Percentiles rank a stretch among this genome's conserved stretches.
Conservation (phyloP, 1,139 yeast genomes). For the Candida sp. region DNA sequence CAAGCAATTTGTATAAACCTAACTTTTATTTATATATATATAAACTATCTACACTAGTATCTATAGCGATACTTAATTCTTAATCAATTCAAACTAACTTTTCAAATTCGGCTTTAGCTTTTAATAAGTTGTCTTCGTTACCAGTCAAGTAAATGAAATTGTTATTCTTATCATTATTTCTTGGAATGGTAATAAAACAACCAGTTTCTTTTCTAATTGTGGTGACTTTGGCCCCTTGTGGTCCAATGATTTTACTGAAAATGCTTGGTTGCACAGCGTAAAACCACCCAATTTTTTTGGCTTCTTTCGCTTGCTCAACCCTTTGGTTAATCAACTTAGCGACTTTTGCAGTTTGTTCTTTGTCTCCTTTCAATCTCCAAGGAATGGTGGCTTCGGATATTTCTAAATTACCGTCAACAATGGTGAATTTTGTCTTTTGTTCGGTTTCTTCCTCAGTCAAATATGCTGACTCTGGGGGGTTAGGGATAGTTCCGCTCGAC, state of each 20-base stretch:
- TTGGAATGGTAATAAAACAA: conserved; percentile 64
- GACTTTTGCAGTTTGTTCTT: conserved; percentile 36
- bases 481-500: conserved; percentile 41
- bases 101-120: conserved; percentile 26
- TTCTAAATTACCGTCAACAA: conserved; percentile 21
- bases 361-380: conserved; percentile 60
- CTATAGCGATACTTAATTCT: too few species aligned
- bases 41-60: too few species aligned
- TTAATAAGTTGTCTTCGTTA: conserved; percentile 23
- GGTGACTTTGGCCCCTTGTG: conserved; percentile 69
- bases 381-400: conserved; percentile 42
- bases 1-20: too few species aligned
- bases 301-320: conserved; percentile 30
- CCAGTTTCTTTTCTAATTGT: conserved; percentile 58
- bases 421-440: conserved; percentile 40
- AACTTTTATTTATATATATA: too few species aligned
- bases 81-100: conserved; percentile 5
- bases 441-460: conserved; percentile 35
- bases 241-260: conserved; percentile 69
- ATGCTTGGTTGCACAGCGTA: conserved; percentile 29
- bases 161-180: conserved; percentile 42
- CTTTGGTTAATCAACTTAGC: conserved; percentile 31
- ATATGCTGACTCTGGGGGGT: conserved; percentile 47
- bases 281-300: conserved; percentile 36
- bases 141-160: conserved; percentile 31